These are phyloP conservation scores for Cyclotella kingstonii DNA, from an alignment of 108 stramenopile genomes.

Conservation along the genomic window DNA sequence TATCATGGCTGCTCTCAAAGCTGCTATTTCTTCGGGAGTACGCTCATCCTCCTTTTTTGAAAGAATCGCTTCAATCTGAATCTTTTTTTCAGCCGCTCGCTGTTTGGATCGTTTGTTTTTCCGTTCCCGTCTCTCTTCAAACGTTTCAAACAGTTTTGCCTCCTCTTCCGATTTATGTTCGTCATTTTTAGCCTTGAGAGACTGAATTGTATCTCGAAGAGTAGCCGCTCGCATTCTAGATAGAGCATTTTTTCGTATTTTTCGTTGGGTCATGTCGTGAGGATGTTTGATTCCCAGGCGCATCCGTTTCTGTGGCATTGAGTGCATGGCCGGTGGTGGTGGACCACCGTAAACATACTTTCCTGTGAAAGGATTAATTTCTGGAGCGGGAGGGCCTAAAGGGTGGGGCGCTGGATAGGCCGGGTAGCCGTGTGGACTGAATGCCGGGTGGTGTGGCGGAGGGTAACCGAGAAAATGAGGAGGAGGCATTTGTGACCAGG, in stretches of 20 bases:
- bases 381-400: slow-evolving; percentile 5
- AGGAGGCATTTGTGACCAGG: too few relatives aligned
- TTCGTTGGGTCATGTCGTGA: slow-evolving; percentile 57
- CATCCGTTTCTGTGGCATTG: background rate
- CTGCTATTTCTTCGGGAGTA: slow-evolving; percentile 64
- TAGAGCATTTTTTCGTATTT: slow-evolving; percentile 73
- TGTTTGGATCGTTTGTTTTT: slow-evolving; percentile 77
- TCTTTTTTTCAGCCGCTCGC: slow-evolving; percentile 75
- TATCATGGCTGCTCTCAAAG: slow-evolving; percentile 47
- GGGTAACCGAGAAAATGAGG: slow-evolving; percentile 35
- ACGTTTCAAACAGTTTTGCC: slow-evolving; percentile 45
- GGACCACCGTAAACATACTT: slow-evolving; percentile 44
- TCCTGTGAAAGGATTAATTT: background rate
- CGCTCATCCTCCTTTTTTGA: slow-evolving; percentile 66
- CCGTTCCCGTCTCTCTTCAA: slow-evolving; percentile 58
- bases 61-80: slow-evolving; percentile 64
- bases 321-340: background rate
- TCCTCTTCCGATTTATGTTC: slow-evolving; percentile 63
- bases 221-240: slow-evolving; percentile 65
- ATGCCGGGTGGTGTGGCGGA: slow-evolving; percentile 20
- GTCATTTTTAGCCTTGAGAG: slow-evolving; percentile 49
- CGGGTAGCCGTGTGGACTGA: background rate
- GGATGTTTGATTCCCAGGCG: slow-evolving; percentile 29
- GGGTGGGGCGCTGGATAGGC: too few relatives aligned
- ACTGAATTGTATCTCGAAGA: slow-evolving; percentile 47